Evolutionary conservation across 2,329 filamentous ascomycete genomes (phyloP), one percentile per base, ranked within the genome.

Genomic region (Magnaporthales sp.): DNA sequence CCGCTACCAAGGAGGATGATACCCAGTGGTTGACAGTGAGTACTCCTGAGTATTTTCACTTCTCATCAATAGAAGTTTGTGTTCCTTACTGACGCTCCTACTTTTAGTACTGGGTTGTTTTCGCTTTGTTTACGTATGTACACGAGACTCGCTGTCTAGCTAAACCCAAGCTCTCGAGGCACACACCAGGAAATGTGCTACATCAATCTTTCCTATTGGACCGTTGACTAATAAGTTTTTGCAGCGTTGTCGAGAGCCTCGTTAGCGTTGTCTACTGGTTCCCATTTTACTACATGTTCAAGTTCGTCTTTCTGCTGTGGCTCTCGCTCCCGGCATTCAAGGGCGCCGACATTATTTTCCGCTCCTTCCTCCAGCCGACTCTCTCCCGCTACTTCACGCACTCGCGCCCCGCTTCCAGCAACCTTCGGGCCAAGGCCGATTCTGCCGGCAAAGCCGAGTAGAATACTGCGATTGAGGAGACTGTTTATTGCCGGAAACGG

Each of bases 221-320:
- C 15, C 62, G 69, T 70, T 68, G 71, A 68, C 38, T 54, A 54
- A 54, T 38, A 30, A 46, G 8, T 8, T 2, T 9, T 46, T 63
- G 15, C 71, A 88, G 84, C 69, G 90, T 95, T 64, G 76, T 92
- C 73, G 92, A 96, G 85, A 93, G 90, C 79, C 85, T 91, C 69
- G 81, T 96, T 75, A 93, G 86, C 80, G 90, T 92, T 70, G 91
- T 94, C 70, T 95, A 95, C 86, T 96, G 91, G 91, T 92, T 96
- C 84, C 91, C 95, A 77, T 99, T 99, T 84, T 99, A 99, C 90
- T 99, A 92, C 82, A 94, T 93, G 77, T 98, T 99, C 91, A 99
- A 99, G 87, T 97, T 99, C 77, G 84, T 96, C 77, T 91, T 98
- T 79, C 86, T 98, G 74, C 89, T 99, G 78, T 99, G 95, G 95